Evolutionary conservation across 768 basidiomycete genomes (phyloP).

Genomic region (Grammothele lineata): DNA sequence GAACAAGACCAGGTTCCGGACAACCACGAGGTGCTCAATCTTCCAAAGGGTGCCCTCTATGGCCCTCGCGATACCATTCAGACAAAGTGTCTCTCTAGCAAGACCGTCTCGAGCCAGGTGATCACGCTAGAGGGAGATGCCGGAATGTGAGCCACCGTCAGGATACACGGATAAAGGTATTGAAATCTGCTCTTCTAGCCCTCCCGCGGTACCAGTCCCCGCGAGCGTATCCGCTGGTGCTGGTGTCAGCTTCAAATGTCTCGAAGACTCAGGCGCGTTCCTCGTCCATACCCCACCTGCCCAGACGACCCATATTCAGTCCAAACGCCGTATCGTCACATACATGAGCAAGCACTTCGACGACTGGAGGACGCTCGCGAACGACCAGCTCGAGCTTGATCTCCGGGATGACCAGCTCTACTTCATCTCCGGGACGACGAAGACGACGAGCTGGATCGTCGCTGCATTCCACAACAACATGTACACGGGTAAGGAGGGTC

Average conservation of each 20-base stretch:
- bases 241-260: neutral
- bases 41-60: neutral
- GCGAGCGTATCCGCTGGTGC: neutral
- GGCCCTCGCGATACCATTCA: neutral
- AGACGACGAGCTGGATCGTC: slow-evolving; percentile 8
- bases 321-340: slow-evolving; percentile 8
- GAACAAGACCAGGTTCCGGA: neutral
- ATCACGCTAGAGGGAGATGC: neutral
- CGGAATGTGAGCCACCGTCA: neutral
- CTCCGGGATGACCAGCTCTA: neutral
- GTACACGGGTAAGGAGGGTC: neutral
- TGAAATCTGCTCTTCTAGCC: neutral
- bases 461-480: slow-evolving; percentile 1
- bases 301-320: neutral
- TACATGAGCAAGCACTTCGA: slow-evolving; percentile 10
- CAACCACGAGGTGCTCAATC: neutral
- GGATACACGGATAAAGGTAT: neutral
- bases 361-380: slow-evolving; percentile 8
- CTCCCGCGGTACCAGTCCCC: neutral
- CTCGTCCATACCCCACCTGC: neutral
- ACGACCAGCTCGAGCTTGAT: slow-evolving; percentile 3
- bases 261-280: neutral
- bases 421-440: slow-evolving; percentile 7
- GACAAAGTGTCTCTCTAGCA: neutral
- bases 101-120: neutral